Evolutionary conservation across 306 rosid species (phyloP).

Genomic region (Canavalia gladiata): DNA sequence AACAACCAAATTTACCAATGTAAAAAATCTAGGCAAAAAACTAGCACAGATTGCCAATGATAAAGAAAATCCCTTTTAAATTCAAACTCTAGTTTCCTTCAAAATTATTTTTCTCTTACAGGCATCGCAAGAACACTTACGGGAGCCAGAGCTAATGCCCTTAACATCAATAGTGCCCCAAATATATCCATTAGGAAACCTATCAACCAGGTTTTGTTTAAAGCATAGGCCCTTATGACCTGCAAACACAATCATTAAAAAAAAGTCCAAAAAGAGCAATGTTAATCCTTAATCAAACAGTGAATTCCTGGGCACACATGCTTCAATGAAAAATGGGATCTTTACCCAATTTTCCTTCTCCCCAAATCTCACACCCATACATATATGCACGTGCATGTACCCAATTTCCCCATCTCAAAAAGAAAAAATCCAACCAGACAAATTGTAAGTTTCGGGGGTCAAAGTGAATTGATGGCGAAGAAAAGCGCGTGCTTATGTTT

Average conservation of each 20-base stretch:
- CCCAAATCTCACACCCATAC: slow-evolving; percentile 8
- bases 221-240: slow-evolving; percentile 92
- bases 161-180: slow-evolving; percentile 92
- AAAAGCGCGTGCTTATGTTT: slow-evolving; percentile 2
- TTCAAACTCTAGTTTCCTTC: background rate
- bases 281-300: slow-evolving; percentile 36
- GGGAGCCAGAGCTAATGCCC: slow-evolving; percentile 95
- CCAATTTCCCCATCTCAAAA: slow-evolving; percentile 31
- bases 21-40: background rate
- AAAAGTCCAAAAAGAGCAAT: slow-evolving; percentile 6
- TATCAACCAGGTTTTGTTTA: slow-evolving; percentile 80
- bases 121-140: slow-evolving; percentile 61
- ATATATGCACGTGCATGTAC: slow-evolving; percentile 13
- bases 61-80: background rate
- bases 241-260: slow-evolving; percentile 50
- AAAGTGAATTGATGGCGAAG: slow-evolving; percentile 1
- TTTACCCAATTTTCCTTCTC: slow-evolving; percentile 6
- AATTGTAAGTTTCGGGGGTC: background rate
- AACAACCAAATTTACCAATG: slow-evolving; percentile 39
- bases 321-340: slow-evolving; percentile 24
- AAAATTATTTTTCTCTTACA: background rate
- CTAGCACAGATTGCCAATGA: slow-evolving; percentile 26
- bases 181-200: slow-evolving; percentile 95
- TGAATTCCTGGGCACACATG: slow-evolving; percentile 31
- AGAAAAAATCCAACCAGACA: background rate